Base-by-base conservation (phyloP, 2,329 filamentous ascomycete genomes). In the Fusarium protoensiforme region DNA sequence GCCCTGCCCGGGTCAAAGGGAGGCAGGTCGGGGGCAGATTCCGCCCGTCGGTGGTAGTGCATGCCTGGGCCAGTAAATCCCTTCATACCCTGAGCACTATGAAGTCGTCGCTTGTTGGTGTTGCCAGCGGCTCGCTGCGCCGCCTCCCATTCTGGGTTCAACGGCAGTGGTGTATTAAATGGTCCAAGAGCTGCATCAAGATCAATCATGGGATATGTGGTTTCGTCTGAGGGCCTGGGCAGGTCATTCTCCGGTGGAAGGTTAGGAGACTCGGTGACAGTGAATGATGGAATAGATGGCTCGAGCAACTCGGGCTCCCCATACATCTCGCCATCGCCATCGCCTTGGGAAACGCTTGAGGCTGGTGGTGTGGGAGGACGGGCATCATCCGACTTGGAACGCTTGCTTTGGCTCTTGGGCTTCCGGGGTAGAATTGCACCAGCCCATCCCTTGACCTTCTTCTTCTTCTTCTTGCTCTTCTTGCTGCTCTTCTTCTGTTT, bases 171-270 rank as follows among this genome's bases (percentile, higher is more conserved):
- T 0, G 95, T 97, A 77, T 97, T 96, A 82, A 98, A 97, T 0
- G 96, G 95, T 2, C 95, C 95, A 2, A 98, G 87, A 29, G 96
- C 96, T 20, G 95, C 96, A 83, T 99, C 96, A 46, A 99, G 85
- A 81, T 99, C 96, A 72, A 99, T 97, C 81, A 98, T 92, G 9
- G 93, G 92, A 78, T 91, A 94, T 61, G 92, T 88, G 4, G 89
- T 81, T 67, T 97, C 94, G 54, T 92, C 90, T 10, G 72, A 67
- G 20, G 67, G 82, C 48, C 83, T 84, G 77, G 84, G 83, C 4
- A 80, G 68, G 18, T 78, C 65, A 35, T 77, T 67, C 38, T 79
- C 71, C 10, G 78, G 73, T 60, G 74, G 77, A 54, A 61, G 73
- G 4, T 80, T 77, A 4, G 82, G 78, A 13, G 84, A 82, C 43